Conservation (phyloP, 768 basidiomycete genomes). For the Hypholoma fasciculare region DNA sequence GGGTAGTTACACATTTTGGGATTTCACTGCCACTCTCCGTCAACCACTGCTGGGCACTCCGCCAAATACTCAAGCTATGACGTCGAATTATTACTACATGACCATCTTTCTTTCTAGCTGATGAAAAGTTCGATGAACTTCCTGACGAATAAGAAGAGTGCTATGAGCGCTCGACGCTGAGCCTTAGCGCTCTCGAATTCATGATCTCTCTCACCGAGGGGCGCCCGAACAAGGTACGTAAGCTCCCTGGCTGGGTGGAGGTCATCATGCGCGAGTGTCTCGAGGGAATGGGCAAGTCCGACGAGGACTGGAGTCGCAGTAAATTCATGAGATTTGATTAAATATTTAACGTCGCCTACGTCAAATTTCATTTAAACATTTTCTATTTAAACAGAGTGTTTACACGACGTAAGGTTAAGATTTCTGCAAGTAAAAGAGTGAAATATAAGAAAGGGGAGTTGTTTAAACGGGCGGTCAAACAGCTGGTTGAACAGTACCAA, state of each 20-base stretch:
- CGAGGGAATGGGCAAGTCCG: constrained; percentile 80
- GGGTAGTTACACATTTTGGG: too few species aligned
- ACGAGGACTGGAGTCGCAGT: constrained; percentile 47
- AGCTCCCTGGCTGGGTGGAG: constrained; percentile 69
- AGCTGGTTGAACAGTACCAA: too few species aligned
- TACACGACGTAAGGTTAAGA: too few species aligned
- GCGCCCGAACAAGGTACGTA: constrained; percentile 64
- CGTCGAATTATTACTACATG: constrained; percentile 45
- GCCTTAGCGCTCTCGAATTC: constrained; percentile 78
- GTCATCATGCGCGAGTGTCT: constrained; percentile 73
- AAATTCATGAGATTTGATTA: too few species aligned
- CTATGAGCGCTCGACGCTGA: constrained; percentile 69
- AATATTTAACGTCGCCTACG: too few species aligned
- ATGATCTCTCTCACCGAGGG: constrained; percentile 81
- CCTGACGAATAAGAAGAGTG: constrained; percentile 44
- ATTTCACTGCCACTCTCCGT: constrained; percentile 41
- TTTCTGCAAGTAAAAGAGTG: too few species aligned
- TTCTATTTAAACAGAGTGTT: too few species aligned
- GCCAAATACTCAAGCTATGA: constrained; percentile 17
- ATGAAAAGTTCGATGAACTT: constrained; percentile 25
- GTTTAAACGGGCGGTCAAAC: too few species aligned
- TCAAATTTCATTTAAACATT: too few species aligned
- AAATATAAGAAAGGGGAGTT: too few species aligned
- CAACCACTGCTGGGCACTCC: constrained; percentile 25
- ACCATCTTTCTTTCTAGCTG: constrained; percentile 59